These are phyloP conservation scores for Monoraphidium neglectum DNA, from an alignment of 139 green algal genomes.

Conservation along the genomic window DNA sequence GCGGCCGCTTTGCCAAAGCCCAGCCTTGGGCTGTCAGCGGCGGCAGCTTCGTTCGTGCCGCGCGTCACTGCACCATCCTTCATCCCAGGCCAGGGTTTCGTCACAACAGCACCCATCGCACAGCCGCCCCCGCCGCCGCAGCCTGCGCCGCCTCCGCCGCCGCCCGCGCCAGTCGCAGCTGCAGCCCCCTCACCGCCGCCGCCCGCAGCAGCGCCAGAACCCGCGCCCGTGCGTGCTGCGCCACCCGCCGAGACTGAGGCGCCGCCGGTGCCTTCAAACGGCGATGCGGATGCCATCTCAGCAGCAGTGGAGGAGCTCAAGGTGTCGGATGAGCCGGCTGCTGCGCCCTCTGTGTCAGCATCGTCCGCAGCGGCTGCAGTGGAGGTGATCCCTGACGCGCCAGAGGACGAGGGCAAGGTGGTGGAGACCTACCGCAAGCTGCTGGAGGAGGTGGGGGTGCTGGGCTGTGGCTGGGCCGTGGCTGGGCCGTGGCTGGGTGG, in stretches of 20 bases:
- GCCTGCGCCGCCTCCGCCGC: constrained; percentile 27
- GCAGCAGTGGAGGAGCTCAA: too few species aligned
- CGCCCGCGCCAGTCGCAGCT: constrained; percentile 19
- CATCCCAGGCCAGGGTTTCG: constrained; percentile 25
- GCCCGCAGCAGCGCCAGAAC: constrained; percentile 13
- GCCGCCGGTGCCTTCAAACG: neutral
- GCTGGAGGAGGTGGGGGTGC: constrained; percentile 43
- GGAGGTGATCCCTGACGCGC: constrained; percentile 34
- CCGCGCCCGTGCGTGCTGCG: constrained; percentile 14
- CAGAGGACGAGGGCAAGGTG: constrained; percentile 52
- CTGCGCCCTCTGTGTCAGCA: constrained; percentile 7
- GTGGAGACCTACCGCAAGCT: constrained; percentile 62
- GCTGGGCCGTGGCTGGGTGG: neutral
- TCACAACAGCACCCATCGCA: neutral
- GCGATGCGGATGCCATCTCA: neutral
- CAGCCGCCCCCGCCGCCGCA: constrained; percentile 29
- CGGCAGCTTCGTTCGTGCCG: constrained; percentile 68
- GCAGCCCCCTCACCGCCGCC: constrained; percentile 7
- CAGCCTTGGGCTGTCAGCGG: constrained; percentile 45
- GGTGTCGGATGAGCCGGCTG: constrained; percentile 2
- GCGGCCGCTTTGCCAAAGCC: neutral
- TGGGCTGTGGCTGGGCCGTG: neutral
- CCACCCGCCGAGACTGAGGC: neutral
- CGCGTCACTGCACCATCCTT: constrained; percentile 59
- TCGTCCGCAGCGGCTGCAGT: constrained; percentile 1